Percentiles rank a stretch among this genome's conserved stretches.
These are phyloP conservation scores for Agroathelia rolfsii DNA, from an alignment of 1,284 basidiomycete genomes.

Conservation along the genomic window DNA sequence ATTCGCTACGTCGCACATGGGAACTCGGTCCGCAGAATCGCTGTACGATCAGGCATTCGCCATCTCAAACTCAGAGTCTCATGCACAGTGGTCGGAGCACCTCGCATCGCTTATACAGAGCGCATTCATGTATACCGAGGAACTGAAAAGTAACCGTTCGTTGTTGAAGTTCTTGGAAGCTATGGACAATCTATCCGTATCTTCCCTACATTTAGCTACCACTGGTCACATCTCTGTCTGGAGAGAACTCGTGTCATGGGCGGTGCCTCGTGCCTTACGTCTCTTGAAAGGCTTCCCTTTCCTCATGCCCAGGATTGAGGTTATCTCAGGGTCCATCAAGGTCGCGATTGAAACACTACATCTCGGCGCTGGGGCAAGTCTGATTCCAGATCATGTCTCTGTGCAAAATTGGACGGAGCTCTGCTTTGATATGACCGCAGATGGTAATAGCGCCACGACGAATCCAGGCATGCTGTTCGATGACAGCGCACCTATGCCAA, in stretches of 20 bases:
- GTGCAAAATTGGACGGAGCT: slow-evolving; percentile 34
- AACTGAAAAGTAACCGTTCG: slow-evolving; percentile 25
- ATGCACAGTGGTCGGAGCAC: slow-evolving; percentile 19
- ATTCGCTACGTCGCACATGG: slow-evolving; percentile 24
- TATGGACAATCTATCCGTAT: slow-evolving; percentile 19
- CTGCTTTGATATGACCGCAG: slow-evolving; percentile 24
- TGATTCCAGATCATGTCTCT: slow-evolving; percentile 33
- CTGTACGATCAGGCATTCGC: slow-evolving; percentile 28
- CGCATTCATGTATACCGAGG: slow-evolving; percentile 21
- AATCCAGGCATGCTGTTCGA: slow-evolving; percentile 3
- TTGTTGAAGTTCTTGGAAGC: slow-evolving; percentile 26
- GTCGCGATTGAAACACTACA: slow-evolving; percentile 28
- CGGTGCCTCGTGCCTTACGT: slow-evolving; percentile 27
- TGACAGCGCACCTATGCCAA: slow-evolving; percentile 5
- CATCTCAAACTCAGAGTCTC: slow-evolving; percentile 17
- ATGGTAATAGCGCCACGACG: slow-evolving; percentile 2
- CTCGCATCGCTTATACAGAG: slow-evolving; percentile 22
- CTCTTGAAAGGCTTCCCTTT: slow-evolving; percentile 24
- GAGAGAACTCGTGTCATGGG: slow-evolving; percentile 11
- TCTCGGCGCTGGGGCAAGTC: slow-evolving; percentile 21
- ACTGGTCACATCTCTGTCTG: slow-evolving; percentile 11
- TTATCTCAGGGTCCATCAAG: slow-evolving; percentile 24
- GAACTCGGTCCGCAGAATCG: slow-evolving; percentile 20
- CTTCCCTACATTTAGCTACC: slow-evolving; percentile 16
- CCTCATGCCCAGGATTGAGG: slow-evolving; percentile 38